A percentile compares a stretch with the other conserved stretches of the same genome.
Conservation (phyloP, 805 yeast genomes). For the Lipomyces spencermartinsiae region DNA sequence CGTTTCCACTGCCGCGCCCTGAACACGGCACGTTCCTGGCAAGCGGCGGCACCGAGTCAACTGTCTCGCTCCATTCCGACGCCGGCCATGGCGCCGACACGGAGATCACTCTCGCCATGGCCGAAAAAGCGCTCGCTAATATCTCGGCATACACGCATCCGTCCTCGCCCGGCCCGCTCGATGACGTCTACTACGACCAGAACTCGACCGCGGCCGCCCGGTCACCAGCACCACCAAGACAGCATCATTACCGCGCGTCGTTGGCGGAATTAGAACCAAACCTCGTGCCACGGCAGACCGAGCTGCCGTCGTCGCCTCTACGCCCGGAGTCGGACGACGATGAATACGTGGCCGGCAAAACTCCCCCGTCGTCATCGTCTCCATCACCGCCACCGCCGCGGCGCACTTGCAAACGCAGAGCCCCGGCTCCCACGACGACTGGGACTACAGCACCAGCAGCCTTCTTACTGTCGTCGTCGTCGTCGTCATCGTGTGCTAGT, state of each 20-base stretch:
- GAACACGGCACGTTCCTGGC: slow-evolving; percentile 4
- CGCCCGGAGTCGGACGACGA: neutral
- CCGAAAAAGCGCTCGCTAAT: neutral
- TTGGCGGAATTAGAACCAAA: neutral
- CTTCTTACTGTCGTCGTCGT: neutral
- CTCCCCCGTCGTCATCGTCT: neutral
- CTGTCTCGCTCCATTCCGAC: neutral
- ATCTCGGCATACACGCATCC: neutral
- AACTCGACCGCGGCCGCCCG: neutral
- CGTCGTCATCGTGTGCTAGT: neutral
- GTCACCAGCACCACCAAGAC: neutral
- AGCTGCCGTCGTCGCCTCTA: neutral
- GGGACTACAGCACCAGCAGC: neutral
- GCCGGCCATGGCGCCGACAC: neutral
- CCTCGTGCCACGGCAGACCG: neutral
- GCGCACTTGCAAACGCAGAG: neutral
- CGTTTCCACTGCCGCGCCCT: slow-evolving; percentile 19
- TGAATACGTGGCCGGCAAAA: neutral
- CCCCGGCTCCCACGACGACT: neutral
- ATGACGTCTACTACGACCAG: neutral
- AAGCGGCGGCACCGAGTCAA: neutral
- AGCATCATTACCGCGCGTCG: neutral
- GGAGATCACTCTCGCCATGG: neutral
- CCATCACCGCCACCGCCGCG: neutral
- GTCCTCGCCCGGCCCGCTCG: neutral